Percentiles rank a stretch among this genome's conserved stretches.
Conservation (phyloP, 2,329 filamentous ascomycete species). For the Fusarium drepaniforme region DNA sequence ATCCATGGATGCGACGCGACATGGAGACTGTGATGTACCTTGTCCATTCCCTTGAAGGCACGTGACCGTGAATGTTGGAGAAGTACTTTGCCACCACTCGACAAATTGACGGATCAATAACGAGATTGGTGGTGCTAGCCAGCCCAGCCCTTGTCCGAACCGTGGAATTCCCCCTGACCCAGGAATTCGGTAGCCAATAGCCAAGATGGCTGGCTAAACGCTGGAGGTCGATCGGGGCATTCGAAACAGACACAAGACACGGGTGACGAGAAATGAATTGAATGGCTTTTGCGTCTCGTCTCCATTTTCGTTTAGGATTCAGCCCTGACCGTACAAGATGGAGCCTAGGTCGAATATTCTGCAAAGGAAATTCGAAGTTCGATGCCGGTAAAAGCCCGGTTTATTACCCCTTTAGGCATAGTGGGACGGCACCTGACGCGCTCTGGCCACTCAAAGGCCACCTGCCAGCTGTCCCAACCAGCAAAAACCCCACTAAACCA, state of each 20-base stretch:
- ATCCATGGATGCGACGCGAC: conserved; percentile 29
- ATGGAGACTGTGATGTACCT: conserved; percentile 11
- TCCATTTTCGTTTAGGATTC: conserved; percentile 48
- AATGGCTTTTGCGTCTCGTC: conserved; percentile 29
- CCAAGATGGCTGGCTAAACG: background rate
- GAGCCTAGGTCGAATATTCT: conserved; percentile 16
- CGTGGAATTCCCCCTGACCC: conserved; percentile 31
- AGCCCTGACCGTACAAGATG: conserved; percentile 47
- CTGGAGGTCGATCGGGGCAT: background rate
- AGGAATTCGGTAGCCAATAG: conserved; percentile 33
- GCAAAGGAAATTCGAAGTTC: conserved; percentile 25
- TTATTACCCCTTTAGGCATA: conserved; percentile 30
- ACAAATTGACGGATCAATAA: conserved; percentile 16
- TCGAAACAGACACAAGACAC: conserved; percentile 16
- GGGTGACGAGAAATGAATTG: conserved; percentile 12
- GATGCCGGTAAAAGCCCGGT: conserved; percentile 48
- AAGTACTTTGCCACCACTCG: conserved; percentile 29
- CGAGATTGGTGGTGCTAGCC: conserved; percentile 18
- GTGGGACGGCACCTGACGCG: conserved; percentile 17
- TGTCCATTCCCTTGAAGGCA: conserved; percentile 3
- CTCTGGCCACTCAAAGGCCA: conserved; percentile 29
- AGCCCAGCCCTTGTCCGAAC: conserved; percentile 21
- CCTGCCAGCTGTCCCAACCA: background rate
- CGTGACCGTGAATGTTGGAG: conserved; percentile 24
- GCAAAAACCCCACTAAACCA: conserved; percentile 37